Percentiles rank a stretch among this genome's conserved stretches.
Evolutionary conservation across 2,329 filamentous ascomycete species (phyloP).

Genomic region (Scleromitrula shiraiana): DNA sequence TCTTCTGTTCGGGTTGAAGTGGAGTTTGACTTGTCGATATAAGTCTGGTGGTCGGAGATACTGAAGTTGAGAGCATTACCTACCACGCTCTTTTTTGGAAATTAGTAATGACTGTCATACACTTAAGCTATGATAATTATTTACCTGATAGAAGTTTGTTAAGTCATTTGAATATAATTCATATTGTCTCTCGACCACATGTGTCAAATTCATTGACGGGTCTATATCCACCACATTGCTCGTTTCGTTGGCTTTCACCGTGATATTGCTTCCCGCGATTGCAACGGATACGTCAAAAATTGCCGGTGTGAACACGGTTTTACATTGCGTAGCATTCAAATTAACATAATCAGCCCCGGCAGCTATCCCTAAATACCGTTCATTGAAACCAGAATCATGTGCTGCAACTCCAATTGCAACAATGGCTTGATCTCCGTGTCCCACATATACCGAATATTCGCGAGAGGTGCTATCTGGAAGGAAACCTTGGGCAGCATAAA

Average conservation of each 20-base stretch:
- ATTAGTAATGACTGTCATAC: neutral
- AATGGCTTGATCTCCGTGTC: neutral
- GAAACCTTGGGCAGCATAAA: neutral
- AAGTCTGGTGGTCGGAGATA: slow-evolving; percentile 6
- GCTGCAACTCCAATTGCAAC: slow-evolving; percentile 10
- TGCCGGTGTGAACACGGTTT: neutral
- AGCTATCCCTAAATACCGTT: slow-evolving; percentile 4
- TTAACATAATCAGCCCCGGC: slow-evolving; percentile 6
- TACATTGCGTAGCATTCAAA: slow-evolving; percentile 11
- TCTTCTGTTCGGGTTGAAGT: neutral
- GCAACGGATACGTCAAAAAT: slow-evolving; percentile 9
- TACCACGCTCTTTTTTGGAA: neutral
- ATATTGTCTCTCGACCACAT: slow-evolving; percentile 7
- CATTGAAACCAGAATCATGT: neutral
- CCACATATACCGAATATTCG: slow-evolving; percentile 5
- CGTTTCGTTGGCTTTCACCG: neutral
- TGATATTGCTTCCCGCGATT: neutral
- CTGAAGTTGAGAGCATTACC: slow-evolving; percentile 10
- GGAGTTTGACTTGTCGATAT: neutral
- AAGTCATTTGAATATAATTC: slow-evolving; percentile 21
- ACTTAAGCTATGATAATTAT: no score
- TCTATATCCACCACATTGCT: slow-evolving; percentile 7
- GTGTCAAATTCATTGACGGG: slow-evolving; percentile 3
- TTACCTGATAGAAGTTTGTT: slow-evolving; percentile 17
- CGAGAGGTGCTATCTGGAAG: slow-evolving; percentile 7